Base-by-base conservation (phyloP, 2,329 filamentous ascomycete genomes). In the Neurospora sp. region DNA sequence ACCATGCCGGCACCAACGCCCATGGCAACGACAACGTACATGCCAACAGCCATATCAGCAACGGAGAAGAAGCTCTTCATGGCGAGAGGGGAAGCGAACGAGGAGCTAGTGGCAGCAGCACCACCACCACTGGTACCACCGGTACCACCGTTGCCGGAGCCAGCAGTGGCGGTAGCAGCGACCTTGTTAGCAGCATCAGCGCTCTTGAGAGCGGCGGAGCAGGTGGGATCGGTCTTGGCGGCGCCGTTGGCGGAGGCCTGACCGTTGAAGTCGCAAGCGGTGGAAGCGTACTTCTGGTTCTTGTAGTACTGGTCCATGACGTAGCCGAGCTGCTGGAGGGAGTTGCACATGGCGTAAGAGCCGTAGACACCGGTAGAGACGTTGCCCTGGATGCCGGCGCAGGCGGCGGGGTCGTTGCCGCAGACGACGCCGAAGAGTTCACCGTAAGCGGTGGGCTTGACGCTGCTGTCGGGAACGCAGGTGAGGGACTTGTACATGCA, bases 401-500 rank as follows among this genome's bases (percentile, higher is more conserved):
- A 96, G 74, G 86, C 84, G 41, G 79, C 77, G 66, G 81, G 78
- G 71, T 84, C 78, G 65, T 81, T 77, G 69, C 88, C 90, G 81
- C 92, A 96, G 80, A 95, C 87, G 79, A 83, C 89, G 78, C 84
- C 84, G 81, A 98, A 98, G 74, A 96, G 86, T 17, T 85, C 82
- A 67, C 86, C 87, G 76, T 88, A 91, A 70, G 88, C 82, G 69
- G 89, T 83, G 67, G 82, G 79, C 73, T 85, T 82, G 33, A 93
- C 82, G 75, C 81, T 80, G 66, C 84, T 80, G 66, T 86, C 83
- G 71, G 93, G 88, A 37, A 86, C 85, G 82, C 96, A 99, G 71
- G 83, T 82, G 70, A 97, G 83, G 65, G 88, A 88, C 73, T 87
- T 83, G 79, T 87, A 86, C 92, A 97, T 97, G 87, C 96, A 99